These are phyloP conservation scores for Vitis hybrid DNA, from an alignment of 177 flowering plant genomes.

Conservation along the genomic window DNA sequence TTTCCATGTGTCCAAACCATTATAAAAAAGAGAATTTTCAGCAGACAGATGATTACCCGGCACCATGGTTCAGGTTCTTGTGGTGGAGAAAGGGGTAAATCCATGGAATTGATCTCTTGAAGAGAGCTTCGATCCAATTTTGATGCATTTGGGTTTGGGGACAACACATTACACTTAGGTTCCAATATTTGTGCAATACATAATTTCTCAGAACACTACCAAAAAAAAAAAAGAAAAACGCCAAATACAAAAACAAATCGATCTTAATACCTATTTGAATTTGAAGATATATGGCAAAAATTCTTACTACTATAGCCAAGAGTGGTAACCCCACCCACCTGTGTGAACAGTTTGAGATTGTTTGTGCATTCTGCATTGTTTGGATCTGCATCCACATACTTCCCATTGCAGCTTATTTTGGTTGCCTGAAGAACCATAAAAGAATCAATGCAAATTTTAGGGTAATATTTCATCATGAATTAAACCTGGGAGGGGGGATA, in stretches of 20 bases:
- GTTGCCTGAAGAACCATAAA: conserved; percentile 15
- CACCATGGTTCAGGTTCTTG: conserved; percentile 1
- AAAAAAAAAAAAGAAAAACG: background rate
- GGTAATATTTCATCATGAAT: background rate
- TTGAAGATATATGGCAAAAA: no score
- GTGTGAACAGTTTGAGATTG: conserved; percentile 7
- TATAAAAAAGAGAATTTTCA: no score
- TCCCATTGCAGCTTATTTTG: conserved; percentile 20
- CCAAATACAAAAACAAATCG: background rate
- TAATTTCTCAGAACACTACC: background rate
- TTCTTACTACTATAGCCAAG: no score
- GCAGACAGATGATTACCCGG: background rate
- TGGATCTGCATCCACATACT: conserved; percentile 20
- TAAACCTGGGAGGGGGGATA: no score
- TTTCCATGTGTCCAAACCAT: no score
- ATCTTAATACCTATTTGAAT: no score
- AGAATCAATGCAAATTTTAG: background rate
- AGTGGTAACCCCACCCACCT: conserved; percentile 10
- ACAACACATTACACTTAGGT: background rate
- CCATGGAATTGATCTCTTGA: background rate
- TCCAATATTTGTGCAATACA: background rate
- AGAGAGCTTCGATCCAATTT: background rate
- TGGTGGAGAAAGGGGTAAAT: background rate
- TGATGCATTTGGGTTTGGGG: background rate
- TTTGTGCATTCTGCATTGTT: conserved; percentile 14